Conservation (phyloP, 1,139 yeast species). For the Kluyveromyces marxianus region DNA sequence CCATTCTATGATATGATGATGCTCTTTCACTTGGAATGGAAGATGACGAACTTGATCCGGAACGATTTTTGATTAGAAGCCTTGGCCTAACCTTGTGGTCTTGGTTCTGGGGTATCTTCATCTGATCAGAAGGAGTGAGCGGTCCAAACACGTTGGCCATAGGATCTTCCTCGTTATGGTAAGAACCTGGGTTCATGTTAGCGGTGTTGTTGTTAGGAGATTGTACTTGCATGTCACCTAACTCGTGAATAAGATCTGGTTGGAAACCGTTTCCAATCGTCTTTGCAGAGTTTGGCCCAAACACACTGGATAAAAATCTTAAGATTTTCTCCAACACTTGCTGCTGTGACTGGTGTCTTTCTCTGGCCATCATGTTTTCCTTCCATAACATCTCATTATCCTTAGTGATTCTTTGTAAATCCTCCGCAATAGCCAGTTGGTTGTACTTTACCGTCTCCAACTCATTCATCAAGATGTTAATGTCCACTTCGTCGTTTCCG, state of each 20-base stretch:
- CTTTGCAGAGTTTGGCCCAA: slow-evolving; percentile 9
- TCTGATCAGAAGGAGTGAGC: slow-evolving; percentile 1
- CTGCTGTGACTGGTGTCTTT: slow-evolving; percentile 76
- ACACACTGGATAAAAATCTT: slow-evolving; percentile 65
- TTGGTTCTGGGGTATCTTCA: slow-evolving; percentile 2
- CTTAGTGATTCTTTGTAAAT: slow-evolving; percentile 68
- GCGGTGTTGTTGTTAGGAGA: not conserved
- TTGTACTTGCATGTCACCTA: slow-evolving; percentile 3
- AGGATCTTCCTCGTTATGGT: slow-evolving; percentile 2
- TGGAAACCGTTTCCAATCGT: slow-evolving; percentile 7
- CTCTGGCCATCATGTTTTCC: slow-evolving; percentile 76
- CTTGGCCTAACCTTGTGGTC: slow-evolving; percentile 12
- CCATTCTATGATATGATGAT: not conserved
- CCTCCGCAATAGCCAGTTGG: slow-evolving; percentile 77
- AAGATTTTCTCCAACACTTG: slow-evolving; percentile 83
- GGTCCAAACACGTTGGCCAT: slow-evolving; percentile 2
- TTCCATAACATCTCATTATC: slow-evolving; percentile 91
- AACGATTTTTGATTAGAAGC: slow-evolving; percentile 21
- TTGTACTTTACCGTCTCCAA: slow-evolving; percentile 68
- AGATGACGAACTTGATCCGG: slow-evolving; percentile 15
- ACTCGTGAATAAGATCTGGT: slow-evolving; percentile 11
- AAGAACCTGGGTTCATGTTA: not conserved
- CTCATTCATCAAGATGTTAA: slow-evolving; percentile 47
- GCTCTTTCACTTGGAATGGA: slow-evolving; percentile 1
- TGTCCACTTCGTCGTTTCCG: slow-evolving; percentile 12